Evolutionary conservation across 306 rosid genomes (phyloP).

Genomic region (Ormosia semicastrata): DNA sequence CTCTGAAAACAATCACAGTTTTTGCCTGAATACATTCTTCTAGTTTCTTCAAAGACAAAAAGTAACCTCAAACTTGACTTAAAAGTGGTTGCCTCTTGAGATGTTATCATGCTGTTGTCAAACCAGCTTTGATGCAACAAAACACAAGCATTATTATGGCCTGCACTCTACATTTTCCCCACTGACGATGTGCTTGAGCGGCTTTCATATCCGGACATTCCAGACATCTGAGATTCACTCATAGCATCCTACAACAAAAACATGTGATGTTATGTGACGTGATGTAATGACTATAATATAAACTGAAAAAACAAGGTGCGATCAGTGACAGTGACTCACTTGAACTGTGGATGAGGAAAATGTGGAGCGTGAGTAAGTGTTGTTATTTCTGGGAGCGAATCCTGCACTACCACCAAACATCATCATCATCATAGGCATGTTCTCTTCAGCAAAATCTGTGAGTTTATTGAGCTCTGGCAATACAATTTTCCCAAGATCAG

Average conservation of each 20-base stretch:
- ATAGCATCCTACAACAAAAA: conserved; percentile 39
- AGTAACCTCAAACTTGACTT: background rate
- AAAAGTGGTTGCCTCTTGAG: background rate
- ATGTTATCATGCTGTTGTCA: background rate
- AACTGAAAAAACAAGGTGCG: background rate
- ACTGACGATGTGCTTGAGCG: conserved; percentile 39
- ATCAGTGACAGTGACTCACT: conserved; percentile 36
- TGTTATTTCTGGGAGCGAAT: conserved; percentile 6
- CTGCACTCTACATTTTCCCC: background rate
- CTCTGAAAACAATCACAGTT: background rate
- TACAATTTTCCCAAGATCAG: conserved; percentile 69
- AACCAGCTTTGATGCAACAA: background rate
- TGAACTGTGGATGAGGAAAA: conserved; percentile 24
- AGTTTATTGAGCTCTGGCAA: conserved; percentile 68
- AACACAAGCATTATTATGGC: background rate
- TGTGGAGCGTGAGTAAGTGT: background rate
- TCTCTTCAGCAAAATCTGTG: conserved; percentile 58
- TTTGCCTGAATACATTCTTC: background rate
- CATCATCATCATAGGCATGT: conserved; percentile 30
- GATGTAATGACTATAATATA: background rate
- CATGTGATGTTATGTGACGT: background rate
- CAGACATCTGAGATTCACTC: conserved; percentile 37
- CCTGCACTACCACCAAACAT: conserved; percentile 11
- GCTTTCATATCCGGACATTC: conserved; percentile 42
- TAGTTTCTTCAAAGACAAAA: background rate